Evolutionary conservation across 305 asterid species (phyloP).

Genomic region (Fraxinus sp.): DNA sequence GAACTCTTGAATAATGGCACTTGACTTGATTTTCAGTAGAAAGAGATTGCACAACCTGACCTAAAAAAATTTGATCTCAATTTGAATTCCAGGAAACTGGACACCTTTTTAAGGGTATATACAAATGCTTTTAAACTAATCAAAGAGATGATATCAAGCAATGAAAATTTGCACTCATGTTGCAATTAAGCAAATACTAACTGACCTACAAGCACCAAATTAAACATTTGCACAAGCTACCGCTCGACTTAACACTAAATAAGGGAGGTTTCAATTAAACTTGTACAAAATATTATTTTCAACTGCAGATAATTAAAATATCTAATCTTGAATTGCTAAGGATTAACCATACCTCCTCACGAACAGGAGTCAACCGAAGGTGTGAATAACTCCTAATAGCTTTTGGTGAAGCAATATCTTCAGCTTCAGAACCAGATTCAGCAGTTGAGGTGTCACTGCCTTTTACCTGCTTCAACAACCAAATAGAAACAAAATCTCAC

Average conservation of each 20-base stretch:
- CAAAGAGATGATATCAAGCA: background rate
- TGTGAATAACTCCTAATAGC: constrained; percentile 78
- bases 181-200: background rate
- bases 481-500: constrained; percentile 18
- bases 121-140: background rate
- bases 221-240: constrained; percentile 10
- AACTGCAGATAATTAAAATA: background rate
- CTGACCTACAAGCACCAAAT: background rate
- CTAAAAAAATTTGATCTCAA: background rate
- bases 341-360: constrained; percentile 75
- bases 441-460: constrained; percentile 97
- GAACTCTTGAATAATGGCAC: constrained; percentile 1
- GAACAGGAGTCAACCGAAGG: constrained; percentile 94
- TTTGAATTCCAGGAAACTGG: background rate
- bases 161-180: background rate
- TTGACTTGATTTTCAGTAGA: background rate
- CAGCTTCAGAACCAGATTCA: constrained; percentile 99
- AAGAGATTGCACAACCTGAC: background rate
- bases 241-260: background rate
- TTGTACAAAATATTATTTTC: background rate
- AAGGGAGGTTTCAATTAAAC: background rate
- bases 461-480: constrained; percentile 54
- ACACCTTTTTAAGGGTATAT: background rate
- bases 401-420: constrained; percentile 91
- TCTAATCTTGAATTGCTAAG: constrained; percentile 14